Evolutionary conservation across 1,284 basidiomycete species (phyloP).

Genomic region (Boletus sp.): DNA sequence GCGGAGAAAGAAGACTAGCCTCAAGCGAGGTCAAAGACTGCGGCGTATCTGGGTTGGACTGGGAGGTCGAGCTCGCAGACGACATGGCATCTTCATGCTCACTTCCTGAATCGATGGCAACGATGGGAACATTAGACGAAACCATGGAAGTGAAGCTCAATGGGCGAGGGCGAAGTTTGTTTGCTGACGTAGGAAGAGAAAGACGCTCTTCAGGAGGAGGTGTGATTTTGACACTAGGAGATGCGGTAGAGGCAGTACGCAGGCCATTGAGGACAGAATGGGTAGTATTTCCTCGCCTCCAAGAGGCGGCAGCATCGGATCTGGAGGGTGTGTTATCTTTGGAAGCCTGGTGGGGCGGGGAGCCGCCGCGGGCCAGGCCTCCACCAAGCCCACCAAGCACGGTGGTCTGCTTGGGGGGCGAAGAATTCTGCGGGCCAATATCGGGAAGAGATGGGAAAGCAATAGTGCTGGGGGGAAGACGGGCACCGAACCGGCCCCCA

Average conservation of each 20-base stretch:
- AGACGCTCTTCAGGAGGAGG: constrained; percentile 60
- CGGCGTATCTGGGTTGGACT: constrained; percentile 69
- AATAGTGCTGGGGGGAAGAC: constrained; percentile 41
- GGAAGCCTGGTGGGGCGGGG: constrained; percentile 38
- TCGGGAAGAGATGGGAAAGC: constrained; percentile 40
- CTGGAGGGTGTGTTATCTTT: constrained; percentile 51
- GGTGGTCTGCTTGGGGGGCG: constrained; percentile 60
- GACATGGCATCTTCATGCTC: constrained; percentile 55
- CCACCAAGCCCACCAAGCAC: constrained; percentile 69
- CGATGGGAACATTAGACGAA: constrained; percentile 45
- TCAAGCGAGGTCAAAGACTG: constrained; percentile 63
- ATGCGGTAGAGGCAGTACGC: constrained; percentile 48
- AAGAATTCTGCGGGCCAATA: constrained; percentile 35
- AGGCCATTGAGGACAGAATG: constrained; percentile 67
- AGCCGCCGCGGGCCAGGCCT: constrained; percentile 61
- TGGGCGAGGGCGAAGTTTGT: constrained; percentile 63
- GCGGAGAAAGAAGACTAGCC: constrained; percentile 57
- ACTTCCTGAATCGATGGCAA: constrained; percentile 57
- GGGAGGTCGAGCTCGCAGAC: constrained; percentile 47
- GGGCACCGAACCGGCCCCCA: constrained; percentile 70
- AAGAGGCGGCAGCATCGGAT: constrained; percentile 70
- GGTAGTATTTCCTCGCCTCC: constrained; percentile 68
- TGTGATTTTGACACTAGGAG: constrained; percentile 63
- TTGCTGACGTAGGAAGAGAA: constrained; percentile 39
- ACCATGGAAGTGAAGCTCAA: constrained; percentile 56